phyloP scores from a whole-genome alignment of 139 green algal genomes.

The Chlamydomonas sp. region DNA sequence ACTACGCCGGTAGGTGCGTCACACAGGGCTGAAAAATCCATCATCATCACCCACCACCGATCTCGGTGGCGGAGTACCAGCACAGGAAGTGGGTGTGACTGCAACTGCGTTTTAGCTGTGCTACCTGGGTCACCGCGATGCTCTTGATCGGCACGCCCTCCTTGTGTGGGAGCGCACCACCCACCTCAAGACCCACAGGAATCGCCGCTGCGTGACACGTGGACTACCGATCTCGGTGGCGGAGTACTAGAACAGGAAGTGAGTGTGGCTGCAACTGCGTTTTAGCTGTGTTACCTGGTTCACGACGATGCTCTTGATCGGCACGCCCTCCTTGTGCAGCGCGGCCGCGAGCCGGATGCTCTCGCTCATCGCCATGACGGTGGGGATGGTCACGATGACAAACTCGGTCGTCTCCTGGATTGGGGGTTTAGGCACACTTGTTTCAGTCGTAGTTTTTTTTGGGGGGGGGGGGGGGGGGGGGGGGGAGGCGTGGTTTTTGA shows the following conservation, averaged over 20 bases:
- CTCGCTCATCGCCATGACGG: constrained; percentile 89
- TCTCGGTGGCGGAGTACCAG: too few species aligned
- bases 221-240: too few species aligned
- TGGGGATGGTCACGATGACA: constrained; percentile 96
- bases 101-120: constrained; percentile 2
- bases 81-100: neutral
- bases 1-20: too few species aligned
- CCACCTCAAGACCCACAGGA: too few species aligned
- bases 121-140: constrained; percentile 89
- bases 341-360: constrained; percentile 64
- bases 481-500: too few species aligned
- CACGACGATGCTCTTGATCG: constrained; percentile 76
- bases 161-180: too few species aligned
- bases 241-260: neutral
- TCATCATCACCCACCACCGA: too few species aligned
- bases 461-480: too few species aligned
- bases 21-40: too few species aligned
- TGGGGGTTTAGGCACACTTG: too few species aligned
- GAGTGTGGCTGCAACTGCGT: neutral
- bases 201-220: too few species aligned
- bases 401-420: constrained; percentile 77
- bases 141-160: constrained; percentile 76
- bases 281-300: constrained; percentile 78
- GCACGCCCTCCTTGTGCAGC: constrained; percentile 72
- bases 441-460: too few species aligned